phyloP scores from a whole-genome alignment of 2,329 filamentous ascomycete genomes.

The Tolypocladium sp. region DNA sequence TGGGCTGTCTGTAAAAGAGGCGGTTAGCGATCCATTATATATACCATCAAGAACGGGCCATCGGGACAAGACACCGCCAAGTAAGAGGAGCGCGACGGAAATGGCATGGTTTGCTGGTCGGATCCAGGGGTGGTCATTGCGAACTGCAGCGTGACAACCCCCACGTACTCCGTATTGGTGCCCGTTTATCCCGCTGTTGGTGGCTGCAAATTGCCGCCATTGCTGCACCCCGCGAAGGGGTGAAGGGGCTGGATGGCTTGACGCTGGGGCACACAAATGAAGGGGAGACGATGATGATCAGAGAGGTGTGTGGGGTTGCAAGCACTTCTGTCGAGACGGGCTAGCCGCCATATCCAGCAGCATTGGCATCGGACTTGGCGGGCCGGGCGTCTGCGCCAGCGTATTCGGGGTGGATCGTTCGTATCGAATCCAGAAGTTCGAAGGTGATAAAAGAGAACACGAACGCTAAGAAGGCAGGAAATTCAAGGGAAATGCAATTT shows the following conservation, averaged over 20 bases:
- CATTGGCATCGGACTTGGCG: not conserved
- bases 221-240: not conserved
- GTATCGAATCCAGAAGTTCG: not conserved
- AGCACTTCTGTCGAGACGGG: not conserved
- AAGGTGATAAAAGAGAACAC: not conserved
- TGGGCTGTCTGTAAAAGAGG: slow-evolving; percentile 1
- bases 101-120: not conserved
- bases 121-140: not conserved
- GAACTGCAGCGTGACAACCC: slow-evolving; percentile 1
- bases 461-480: slow-evolving; percentile 1
- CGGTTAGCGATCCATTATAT: not conserved
- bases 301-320: not conserved
- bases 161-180: not conserved
- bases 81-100: not conserved
- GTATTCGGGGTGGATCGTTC: not conserved
- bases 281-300: not conserved
- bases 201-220: not conserved
- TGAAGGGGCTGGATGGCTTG: not conserved
- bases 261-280: not conserved
- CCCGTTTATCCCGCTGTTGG: not conserved
- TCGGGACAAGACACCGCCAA: not conserved
- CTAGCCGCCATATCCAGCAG: not conserved
- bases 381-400: not conserved
- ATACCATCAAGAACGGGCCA: not conserved
- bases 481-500: slow-evolving; percentile 6